phyloP scores from a whole-genome alignment of 208 protist species.

The Trypanosoma lewisi region DNA sequence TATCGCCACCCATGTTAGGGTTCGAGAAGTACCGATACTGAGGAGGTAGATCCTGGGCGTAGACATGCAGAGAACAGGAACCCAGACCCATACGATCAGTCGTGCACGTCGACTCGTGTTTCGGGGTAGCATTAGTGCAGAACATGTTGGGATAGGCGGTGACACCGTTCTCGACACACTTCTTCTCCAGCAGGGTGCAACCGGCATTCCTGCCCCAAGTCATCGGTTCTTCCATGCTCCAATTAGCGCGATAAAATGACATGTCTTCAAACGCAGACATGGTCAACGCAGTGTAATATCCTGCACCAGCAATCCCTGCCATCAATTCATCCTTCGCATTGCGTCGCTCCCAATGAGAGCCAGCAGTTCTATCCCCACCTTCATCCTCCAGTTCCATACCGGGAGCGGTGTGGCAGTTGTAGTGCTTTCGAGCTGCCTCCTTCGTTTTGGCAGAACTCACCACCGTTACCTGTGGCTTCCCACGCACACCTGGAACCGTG shows the following conservation, averaged over 20 bases:
- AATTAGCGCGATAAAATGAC: conserved; percentile 34
- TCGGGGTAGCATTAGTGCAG: conserved; percentile 10
- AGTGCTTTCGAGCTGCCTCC: not conserved
- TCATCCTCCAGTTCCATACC: conserved; percentile 43
- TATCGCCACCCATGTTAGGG: conserved; percentile 17
- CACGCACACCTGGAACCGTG: not conserved
- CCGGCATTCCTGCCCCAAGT: conserved; percentile 31
- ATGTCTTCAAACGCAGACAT: conserved; percentile 35
- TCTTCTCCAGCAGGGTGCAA: conserved; percentile 24
- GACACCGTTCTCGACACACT: conserved; percentile 24
- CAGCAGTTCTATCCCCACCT: conserved; percentile 14
- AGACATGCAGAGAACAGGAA: conserved; percentile 15
- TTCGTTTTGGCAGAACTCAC: not conserved
- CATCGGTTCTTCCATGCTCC: conserved; percentile 27
- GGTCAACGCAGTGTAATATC: conserved; percentile 35
- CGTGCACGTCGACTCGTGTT: conserved; percentile 23
- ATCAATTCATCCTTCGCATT: conserved; percentile 38
- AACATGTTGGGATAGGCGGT: conserved; percentile 31
- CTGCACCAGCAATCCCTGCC: conserved; percentile 8
- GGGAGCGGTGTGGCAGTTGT: conserved; percentile 1
- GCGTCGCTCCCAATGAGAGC: conserved; percentile 38
- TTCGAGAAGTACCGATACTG: conserved; percentile 47
- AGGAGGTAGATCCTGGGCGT: conserved; percentile 4
- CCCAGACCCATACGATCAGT: conserved; percentile 28
- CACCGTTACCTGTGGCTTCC: not conserved